phyloP scores from a whole-genome alignment of 2,329 filamentous ascomycete genomes.

The Trichoderma guizhouense region DNA sequence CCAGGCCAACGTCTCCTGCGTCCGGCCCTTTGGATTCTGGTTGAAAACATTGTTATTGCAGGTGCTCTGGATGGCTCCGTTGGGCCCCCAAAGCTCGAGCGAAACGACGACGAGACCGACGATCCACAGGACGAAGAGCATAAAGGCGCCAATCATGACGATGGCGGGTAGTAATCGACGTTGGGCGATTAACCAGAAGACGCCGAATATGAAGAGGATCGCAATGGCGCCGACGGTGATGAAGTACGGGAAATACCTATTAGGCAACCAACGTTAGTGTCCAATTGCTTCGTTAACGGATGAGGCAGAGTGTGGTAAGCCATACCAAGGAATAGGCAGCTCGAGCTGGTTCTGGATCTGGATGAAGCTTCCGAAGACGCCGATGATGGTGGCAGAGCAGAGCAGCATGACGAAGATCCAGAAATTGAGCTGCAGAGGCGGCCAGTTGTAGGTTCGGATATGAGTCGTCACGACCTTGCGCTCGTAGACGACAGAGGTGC shows the following conservation, averaged over 20 bases:
- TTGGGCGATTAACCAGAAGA: conserved; percentile 61
- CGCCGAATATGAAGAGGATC: conserved; percentile 62
- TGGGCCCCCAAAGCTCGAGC: conserved; percentile 61
- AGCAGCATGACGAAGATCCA: conserved; percentile 66
- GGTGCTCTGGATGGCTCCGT: conserved; percentile 55
- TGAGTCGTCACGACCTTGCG: conserved; percentile 39
- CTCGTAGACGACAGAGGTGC: conserved; percentile 43
- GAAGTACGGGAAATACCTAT: conserved; percentile 66
- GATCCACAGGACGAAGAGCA: conserved; percentile 66
- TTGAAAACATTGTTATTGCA: conserved; percentile 55
- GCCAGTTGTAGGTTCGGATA: conserved; percentile 64
- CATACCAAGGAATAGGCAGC: conserved; percentile 58
- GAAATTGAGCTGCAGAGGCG: conserved; percentile 62
- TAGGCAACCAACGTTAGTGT: neutral
- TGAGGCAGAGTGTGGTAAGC: neutral
- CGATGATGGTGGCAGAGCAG: conserved; percentile 56
- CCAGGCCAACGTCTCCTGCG: conserved; percentile 57
- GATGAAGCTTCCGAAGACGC: conserved; percentile 59
- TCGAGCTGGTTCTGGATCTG: conserved; percentile 54
- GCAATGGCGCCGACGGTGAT: conserved; percentile 57
- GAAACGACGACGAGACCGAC: conserved; percentile 60
- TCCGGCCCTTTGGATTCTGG: conserved; percentile 48
- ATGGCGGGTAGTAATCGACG: conserved; percentile 59
- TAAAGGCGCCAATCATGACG: conserved; percentile 62
- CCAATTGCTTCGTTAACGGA: neutral